phyloP scores from a whole-genome alignment of 164 flowering plant species.

The Nymphaea colorata region DNA sequence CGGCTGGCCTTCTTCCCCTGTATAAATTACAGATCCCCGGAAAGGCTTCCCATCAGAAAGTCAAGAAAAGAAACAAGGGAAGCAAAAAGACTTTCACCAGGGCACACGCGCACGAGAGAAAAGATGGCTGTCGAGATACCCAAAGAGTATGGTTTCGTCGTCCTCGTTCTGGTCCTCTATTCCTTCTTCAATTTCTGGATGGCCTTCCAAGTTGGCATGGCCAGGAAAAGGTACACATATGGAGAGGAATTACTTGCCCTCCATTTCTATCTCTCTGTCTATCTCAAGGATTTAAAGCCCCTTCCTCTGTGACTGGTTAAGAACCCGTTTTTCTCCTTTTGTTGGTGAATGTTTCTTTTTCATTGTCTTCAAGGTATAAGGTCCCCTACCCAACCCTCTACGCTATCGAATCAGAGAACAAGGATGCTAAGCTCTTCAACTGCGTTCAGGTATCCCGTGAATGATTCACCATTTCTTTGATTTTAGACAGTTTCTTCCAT shows the following conservation, averaged over 20 bases:
- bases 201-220: conserved; percentile 56
- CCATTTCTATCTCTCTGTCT: too few species aligned
- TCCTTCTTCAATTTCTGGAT: conserved; percentile 70
- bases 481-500: too few species aligned
- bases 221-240: conserved; percentile 48
- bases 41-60: too few species aligned
- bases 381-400: conserved; percentile 65
- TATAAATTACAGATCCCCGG: too few species aligned
- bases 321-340: too few species aligned
- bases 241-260: neutral
- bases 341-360: neutral
- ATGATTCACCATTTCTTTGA: neutral
- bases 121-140: conserved; percentile 32
- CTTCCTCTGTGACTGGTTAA: too few species aligned
- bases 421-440: conserved; percentile 82
- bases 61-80: too few species aligned
- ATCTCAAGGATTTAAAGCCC: neutral
- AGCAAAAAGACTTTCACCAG: too few species aligned
- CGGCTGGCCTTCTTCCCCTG: too few species aligned
- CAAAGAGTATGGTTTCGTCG: conserved; percentile 72
- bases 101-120: neutral
- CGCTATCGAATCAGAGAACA: conserved; percentile 77
- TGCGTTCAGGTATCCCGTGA: conserved; percentile 62
- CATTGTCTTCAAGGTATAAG: conserved; percentile 41
- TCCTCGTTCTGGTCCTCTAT: conserved; percentile 44